Evolutionary conservation across 305 asterid genomes (phyloP).

Genomic region (Fraxinus nigra): DNA sequence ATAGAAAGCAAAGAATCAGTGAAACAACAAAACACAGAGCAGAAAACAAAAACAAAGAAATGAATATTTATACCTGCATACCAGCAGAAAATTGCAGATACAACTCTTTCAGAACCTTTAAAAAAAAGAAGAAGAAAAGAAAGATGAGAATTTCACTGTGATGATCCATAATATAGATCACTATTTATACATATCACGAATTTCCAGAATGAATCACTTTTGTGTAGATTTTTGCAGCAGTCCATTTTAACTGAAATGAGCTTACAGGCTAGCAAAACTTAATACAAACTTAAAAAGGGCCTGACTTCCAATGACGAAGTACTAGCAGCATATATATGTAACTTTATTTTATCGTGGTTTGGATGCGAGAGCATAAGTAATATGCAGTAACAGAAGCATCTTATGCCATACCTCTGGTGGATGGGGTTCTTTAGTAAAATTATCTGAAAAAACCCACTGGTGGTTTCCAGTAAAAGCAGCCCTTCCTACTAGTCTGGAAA

Average conservation of each 20-base stretch:
- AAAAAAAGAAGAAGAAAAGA: neutral
- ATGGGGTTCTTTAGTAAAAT: conserved; percentile 38
- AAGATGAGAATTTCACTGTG: conserved; percentile 10
- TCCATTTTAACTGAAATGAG: neutral
- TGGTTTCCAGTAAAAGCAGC: conserved; percentile 66
- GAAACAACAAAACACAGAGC: conserved; percentile 6
- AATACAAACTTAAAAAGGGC: conserved; percentile 3
- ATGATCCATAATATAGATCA: neutral
- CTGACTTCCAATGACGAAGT: conserved; percentile 6
- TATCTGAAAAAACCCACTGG: conserved; percentile 59
- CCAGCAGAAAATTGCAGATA: conserved; percentile 66
- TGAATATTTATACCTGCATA: conserved; percentile 50
- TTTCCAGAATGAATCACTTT: neutral
- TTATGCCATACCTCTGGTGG: conserved; percentile 58
- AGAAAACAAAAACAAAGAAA: neutral
- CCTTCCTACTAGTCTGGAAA: conserved; percentile 62
- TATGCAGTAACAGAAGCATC: neutral
- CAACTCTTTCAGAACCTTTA: conserved; percentile 55
- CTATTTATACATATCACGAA: neutral
- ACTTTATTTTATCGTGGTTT: neutral
- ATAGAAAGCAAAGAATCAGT: conserved; percentile 21
- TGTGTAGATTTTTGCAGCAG: neutral
- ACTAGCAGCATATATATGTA: neutral
- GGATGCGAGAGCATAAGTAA: neutral
- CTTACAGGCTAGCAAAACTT: conserved; percentile 1